Evolutionary conservation across 192 early-diverging fungal genomes (phyloP), one percentile per base, ranked within the genome.

Genomic region (Pilobolus umbonatus): DNA sequence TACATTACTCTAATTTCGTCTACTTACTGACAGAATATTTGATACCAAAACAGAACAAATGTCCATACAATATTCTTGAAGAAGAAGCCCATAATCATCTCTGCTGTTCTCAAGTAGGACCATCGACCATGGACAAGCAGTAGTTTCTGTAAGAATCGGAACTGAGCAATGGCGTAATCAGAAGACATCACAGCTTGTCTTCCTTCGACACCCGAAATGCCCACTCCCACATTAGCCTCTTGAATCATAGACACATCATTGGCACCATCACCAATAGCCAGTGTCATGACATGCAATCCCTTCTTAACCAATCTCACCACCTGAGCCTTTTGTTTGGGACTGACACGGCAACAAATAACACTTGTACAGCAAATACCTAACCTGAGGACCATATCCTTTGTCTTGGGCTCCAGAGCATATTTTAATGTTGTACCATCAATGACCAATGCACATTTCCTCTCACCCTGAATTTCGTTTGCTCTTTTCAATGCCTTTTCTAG

Each of bases 171-270:
- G 0, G 91, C 90, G 65, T 95, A 98, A 75, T 98, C 96, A 26
- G 86, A 80, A 0, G 92, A 89, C 89, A 94, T 90, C 1, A 85
- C 88, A 1, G 96, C 96, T 66, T 98, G 94, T 67, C 94, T 67
- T 12, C 96, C 96, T 75, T 98, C 96, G 61, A 94, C 86, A 42
- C 96, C 96, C 17, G 88, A 85, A 55, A 98, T 95, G 22, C 96
- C 96, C 36, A 98, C 73, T 29, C 96, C 96, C 7, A 98, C 80
- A 69, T 98, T 88, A 24, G 96, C 94, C 32, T 91, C 94, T 73
- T 98, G 96, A 60, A 98, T 98, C 96, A 98, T 98, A 32, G 84
- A 86, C 24, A 98, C 94, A 68, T 98, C 96, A 69, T 98, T 98
- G n/a, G 94, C 96, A 25, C 94, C 89, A 74, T 98, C 96, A 24